A percentile compares a stretch with the other conserved stretches of the same genome.
Conservation (phyloP, 2,329 filamentous ascomycete genomes). For the Penicillium palitans region DNA sequence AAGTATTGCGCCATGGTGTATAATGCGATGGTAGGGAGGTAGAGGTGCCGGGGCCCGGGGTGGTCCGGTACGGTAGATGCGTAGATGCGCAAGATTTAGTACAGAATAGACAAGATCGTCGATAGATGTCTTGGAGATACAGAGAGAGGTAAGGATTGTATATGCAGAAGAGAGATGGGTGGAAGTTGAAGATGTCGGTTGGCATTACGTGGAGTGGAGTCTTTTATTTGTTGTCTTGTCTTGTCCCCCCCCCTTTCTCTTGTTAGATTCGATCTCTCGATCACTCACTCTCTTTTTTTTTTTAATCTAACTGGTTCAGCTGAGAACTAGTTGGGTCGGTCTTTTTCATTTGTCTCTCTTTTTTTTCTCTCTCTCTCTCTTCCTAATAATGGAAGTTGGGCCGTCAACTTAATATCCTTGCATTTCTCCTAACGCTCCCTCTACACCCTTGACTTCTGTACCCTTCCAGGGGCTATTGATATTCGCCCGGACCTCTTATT, state of each 20-base stretch:
- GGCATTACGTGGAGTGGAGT: slow-evolving; percentile 24
- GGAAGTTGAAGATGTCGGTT: slow-evolving; percentile 4
- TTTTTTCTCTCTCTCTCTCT: background rate
- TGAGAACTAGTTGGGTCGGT: background rate
- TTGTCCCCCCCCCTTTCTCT: slow-evolving; percentile 13
- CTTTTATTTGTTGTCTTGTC: slow-evolving; percentile 22
- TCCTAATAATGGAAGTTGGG: slow-evolving; percentile 15
- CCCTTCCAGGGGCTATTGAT: slow-evolving; percentile 9
- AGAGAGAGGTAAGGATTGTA: slow-evolving; percentile 5
- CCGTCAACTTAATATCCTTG: slow-evolving; percentile 16
- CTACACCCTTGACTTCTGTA: slow-evolving; percentile 12
- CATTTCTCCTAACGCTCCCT: slow-evolving; percentile 18
- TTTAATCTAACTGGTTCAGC: background rate
- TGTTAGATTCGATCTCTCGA: slow-evolving; percentile 1
- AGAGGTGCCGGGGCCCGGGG: background rate
- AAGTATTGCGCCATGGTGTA: slow-evolving; percentile 74
- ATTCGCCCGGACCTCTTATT: slow-evolving; percentile 6
- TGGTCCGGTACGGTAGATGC: background rate
- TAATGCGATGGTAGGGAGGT: background rate
- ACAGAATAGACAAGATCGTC: slow-evolving; percentile 2
- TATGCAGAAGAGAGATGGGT: slow-evolving; percentile 10
- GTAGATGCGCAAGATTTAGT: background rate
- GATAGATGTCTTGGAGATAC: slow-evolving; percentile 4
- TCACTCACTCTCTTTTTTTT: background rate
- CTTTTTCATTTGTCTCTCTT: background rate